Base-by-base conservation (phyloP, 495 filamentous ascomycete species). In the Melanomma pulvis-pyrius region DNA sequence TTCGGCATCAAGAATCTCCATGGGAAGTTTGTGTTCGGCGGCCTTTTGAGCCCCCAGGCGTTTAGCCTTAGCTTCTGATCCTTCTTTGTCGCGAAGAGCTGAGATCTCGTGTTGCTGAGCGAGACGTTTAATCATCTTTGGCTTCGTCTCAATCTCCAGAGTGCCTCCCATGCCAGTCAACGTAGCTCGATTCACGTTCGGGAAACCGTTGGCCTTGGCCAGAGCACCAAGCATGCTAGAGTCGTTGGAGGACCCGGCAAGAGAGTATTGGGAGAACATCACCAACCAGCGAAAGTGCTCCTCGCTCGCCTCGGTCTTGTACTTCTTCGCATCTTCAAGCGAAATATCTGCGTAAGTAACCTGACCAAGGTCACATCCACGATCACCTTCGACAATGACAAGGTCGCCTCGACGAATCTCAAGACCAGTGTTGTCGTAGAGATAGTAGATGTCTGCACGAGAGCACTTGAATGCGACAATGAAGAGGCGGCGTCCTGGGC, bases 1-100 rank as follows among this genome's bases (percentile, higher is more conserved):
- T 76, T 98, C 94, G n/a, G 94, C 94, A 77, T 98, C 94, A 15
- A 98, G 84, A 62, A 98, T 97, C 73, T 98, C 94, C 94, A 98
- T 97, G 62, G 93, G 91, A 12, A 98, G 83, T 46, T 91, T 88
- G 78, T 98, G 93, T 71, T 98, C 94, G 50, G 86, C 87, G 39
- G 97, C 96, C 75, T 98, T 98, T 71, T 93, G 90, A 80, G 96
- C 93, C 71, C 92, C 97, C 48, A 97, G 88, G 25, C 94, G 87
- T 79, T 97, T 97, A 15, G 94, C 94, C 73, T 98, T 98, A 34
- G 96, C 96, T 76, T 98, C 94, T 62, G 93, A 92, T 29, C 93
- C 94, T 78, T 98, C 94, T 74, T 98, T 98, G 56, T 98, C 94
- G 56, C 90, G 86, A 51, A 98, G 81, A 47, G 86, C 87, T 56